Evolutionary conservation across 352 stramenopile genomes (phyloP).

Genomic region (Globisporangium heterothallicum): DNA sequence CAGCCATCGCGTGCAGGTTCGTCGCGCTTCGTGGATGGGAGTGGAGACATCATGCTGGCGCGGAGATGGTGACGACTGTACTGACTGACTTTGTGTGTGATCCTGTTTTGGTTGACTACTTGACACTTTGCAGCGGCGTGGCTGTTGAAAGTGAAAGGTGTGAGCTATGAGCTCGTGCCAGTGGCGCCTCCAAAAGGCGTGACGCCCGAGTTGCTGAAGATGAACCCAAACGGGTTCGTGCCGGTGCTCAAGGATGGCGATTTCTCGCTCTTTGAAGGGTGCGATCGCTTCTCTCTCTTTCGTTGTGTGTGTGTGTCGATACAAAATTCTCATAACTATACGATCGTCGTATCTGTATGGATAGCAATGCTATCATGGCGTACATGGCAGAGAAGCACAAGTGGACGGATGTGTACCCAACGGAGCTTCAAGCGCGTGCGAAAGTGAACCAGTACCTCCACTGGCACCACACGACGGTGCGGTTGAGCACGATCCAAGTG

Average conservation of each 20-base stretch:
- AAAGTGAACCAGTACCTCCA: constrained; percentile 64
- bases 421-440: constrained; percentile 30
- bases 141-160: constrained; percentile 40
- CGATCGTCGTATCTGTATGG: neutral
- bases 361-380: constrained; percentile 17
- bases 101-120: too few relatives aligned
- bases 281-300: constrained; percentile 5
- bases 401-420: constrained; percentile 36
- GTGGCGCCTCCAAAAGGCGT: constrained; percentile 22
- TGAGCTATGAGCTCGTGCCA: constrained; percentile 37
- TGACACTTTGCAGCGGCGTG: too few relatives aligned
- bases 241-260: constrained; percentile 48
- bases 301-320: neutral
- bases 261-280: constrained; percentile 52
- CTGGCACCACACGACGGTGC: constrained; percentile 65
- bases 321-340: neutral
- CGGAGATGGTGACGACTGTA: too few relatives aligned
- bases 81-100: too few relatives aligned
- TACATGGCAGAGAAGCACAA: constrained; percentile 17
- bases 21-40: too few relatives aligned
- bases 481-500: constrained; percentile 37
- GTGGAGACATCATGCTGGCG: neutral
- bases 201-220: constrained; percentile 40
- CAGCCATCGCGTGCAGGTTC: constrained; percentile 17
- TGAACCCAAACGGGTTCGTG: constrained; percentile 48